Conservation (phyloP, 352 stramenopile species). For the Pythium chondricola region DNA sequence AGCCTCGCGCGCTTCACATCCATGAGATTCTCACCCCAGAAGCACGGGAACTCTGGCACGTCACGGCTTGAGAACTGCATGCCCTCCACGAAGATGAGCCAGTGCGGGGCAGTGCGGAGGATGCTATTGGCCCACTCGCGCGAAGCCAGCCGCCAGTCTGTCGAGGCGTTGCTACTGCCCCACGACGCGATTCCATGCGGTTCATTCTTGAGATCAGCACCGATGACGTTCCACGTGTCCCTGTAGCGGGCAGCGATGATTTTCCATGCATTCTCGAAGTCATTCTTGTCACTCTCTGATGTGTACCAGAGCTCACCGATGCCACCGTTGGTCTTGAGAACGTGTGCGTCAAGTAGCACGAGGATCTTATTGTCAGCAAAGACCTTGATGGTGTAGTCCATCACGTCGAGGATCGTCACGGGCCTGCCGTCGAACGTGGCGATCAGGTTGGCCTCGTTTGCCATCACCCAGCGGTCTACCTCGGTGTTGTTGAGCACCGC, state of each 20-base stretch:
- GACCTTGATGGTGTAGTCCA: slow-evolving; percentile 37
- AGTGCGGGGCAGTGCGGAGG: slow-evolving; percentile 23
- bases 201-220: slow-evolving; percentile 52
- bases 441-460: too few relatives aligned
- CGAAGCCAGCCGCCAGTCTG: slow-evolving; percentile 43
- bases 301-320: slow-evolving; percentile 48
- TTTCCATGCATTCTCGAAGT: slow-evolving; percentile 26
- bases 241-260: slow-evolving; percentile 30
- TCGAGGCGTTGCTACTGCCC: slow-evolving; percentile 27
- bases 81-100: slow-evolving; percentile 54
- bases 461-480: too few relatives aligned
- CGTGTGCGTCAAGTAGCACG: slow-evolving; percentile 44
- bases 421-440: slow-evolving; percentile 18
- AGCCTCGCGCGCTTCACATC: slow-evolving; percentile 19
- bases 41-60: slow-evolving; percentile 25
- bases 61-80: slow-evolving; percentile 33
- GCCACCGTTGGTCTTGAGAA: slow-evolving; percentile 26
- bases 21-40: slow-evolving; percentile 48
- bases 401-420: slow-evolving; percentile 39
- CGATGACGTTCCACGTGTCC: slow-evolving; percentile 38
- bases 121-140: slow-evolving; percentile 19
- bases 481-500: too few relatives aligned
- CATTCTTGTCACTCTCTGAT: slow-evolving; percentile 11
- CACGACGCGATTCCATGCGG: slow-evolving; percentile 43
- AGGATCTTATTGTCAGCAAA: slow-evolving; percentile 28